Percentiles rank a stretch among this genome's conserved stretches.
These are phyloP conservation scores for Alnus rubra DNA, from an alignment of 306 rosid species.

Conservation along the genomic window DNA sequence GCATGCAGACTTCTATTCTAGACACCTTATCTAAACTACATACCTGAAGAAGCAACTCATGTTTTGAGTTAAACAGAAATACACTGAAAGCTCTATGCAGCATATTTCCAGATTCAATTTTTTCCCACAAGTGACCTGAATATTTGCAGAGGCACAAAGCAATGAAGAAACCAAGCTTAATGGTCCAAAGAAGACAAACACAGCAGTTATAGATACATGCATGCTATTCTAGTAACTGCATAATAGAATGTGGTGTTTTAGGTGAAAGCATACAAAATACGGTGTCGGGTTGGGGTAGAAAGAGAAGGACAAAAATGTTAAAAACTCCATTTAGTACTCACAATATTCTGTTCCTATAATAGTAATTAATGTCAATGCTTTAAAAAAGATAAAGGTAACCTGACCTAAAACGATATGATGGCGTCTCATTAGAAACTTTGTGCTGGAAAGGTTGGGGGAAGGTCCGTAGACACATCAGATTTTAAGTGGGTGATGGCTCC, in stretches of 20 bases:
- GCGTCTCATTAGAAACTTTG: neutral
- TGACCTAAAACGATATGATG: neutral
- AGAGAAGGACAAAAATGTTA: neutral
- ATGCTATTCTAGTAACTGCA: neutral
- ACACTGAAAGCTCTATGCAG: conserved; percentile 97
- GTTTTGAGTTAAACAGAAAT: conserved; percentile 87
- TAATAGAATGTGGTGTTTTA: neutral
- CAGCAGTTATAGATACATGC: neutral
- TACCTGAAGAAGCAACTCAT: conserved; percentile 97
- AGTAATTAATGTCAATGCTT: neutral
- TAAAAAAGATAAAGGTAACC: neutral
- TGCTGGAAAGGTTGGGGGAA: too few species aligned
- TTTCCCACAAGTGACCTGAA: conserved; percentile 95
- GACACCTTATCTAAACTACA: conserved; percentile 16
- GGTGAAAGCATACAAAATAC: neutral
- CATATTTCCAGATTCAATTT: conserved; percentile 82
- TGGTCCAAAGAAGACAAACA: neutral
- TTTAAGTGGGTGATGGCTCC: too few species aligned
- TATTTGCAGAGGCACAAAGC: conserved; percentile 25
- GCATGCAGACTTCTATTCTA: conserved; percentile 1
- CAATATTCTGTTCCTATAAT: neutral
- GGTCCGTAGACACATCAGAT: too few species aligned
- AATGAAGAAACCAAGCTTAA: conserved; percentile 8
- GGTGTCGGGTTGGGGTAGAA: neutral
- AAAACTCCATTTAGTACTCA: neutral